A percentile compares a stretch with the other conserved stretches of the same genome.
Evolutionary conservation across 148 eudicot species (phyloP).

Genomic region (Persicaria maculosa): DNA sequence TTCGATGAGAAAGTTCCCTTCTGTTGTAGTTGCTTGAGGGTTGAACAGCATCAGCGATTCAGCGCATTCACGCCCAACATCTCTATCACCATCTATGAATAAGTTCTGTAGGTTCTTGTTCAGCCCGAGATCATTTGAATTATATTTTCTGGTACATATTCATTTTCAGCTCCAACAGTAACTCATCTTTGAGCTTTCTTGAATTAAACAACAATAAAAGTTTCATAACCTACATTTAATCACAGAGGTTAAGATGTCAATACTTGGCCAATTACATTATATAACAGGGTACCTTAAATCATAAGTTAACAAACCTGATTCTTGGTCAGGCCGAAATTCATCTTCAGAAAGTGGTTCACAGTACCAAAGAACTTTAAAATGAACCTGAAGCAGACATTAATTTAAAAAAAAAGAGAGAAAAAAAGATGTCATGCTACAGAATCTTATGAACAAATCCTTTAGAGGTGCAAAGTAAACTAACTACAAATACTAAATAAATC

Average conservation of each 20-base stretch:
- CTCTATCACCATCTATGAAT: neutral
- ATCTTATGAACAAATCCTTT: neutral
- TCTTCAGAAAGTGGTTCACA: slow-evolving; percentile 37
- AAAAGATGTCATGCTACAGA: neutral
- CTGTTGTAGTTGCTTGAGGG: neutral
- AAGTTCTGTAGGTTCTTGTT: neutral
- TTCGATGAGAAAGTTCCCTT: slow-evolving; percentile 1
- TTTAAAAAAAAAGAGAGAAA: neutral
- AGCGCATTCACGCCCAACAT: neutral
- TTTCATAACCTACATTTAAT: slow-evolving; percentile 31
- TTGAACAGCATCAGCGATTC: neutral
- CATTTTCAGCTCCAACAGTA: slow-evolving; percentile 8
- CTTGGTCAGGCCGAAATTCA: slow-evolving; percentile 32
- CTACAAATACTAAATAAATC: neutral
- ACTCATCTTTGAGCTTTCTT: slow-evolving; percentile 23
- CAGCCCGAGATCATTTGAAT: neutral
- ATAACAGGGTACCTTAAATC: slow-evolving; percentile 1
- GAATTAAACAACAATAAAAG: slow-evolving; percentile 35
- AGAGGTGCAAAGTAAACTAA: neutral
- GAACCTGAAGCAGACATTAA: slow-evolving; percentile 26
- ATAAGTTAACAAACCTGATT: slow-evolving; percentile 36
- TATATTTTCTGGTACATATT: neutral
- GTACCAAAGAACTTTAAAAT: slow-evolving; percentile 28
- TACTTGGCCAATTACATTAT: neutral
- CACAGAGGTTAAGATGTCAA: neutral